Base-by-base conservation (phyloP, 2,329 filamentous ascomycete species). In the Monilinia fructigena region DNA sequence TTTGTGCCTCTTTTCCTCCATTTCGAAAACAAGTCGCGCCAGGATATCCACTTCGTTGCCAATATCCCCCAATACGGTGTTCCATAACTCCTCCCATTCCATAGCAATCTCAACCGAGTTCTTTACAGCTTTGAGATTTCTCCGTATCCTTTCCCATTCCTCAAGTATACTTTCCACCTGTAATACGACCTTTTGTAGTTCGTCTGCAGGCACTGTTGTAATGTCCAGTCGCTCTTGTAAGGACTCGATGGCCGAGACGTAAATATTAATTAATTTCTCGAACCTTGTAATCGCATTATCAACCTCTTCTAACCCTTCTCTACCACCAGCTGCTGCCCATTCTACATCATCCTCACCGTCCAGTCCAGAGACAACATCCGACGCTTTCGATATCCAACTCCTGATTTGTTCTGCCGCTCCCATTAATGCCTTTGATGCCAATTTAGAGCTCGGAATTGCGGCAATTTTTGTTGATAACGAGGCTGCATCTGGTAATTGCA, bases 61-160 rank as follows among this genome's bases (percentile, higher is more conserved):
- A 68, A 98, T 97, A 76, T 98, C 94, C 55, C 93, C 94, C 3
- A 99, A 82, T 3, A 98, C 94, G 70, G 86, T 92, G 73, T 92
- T 92, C 94, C 95, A 98, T 47, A 99, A 82, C 79, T 98, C 93
- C 77, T 97, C 93, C 94, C 94, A 99, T 76, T 99, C 95, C 93
- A 98, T 96, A 56, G 95, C 95, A 67, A 97, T 88, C 78, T 98
- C 95, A 23, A 99, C 94, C 75, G 98, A 94, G 58, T 86, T 86
- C 76, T 96, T 96, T 66, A 97, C 90, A 35, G 80, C 88, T 70
- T 89, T 90, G 61, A 99, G 80, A 1, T 90, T 89, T 53, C 81
- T 82, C 73, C 92, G 90, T 73, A 97, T 94, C 71, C 88, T 87
- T 55, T 87, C 83, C 95, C 95, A 99, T 74, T 93, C 91, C 47